Evolutionary conservation across 2,329 filamentous ascomycete genomes (phyloP), one percentile per base, ranked within the genome.

Genomic region (Hortaea sp.): DNA sequence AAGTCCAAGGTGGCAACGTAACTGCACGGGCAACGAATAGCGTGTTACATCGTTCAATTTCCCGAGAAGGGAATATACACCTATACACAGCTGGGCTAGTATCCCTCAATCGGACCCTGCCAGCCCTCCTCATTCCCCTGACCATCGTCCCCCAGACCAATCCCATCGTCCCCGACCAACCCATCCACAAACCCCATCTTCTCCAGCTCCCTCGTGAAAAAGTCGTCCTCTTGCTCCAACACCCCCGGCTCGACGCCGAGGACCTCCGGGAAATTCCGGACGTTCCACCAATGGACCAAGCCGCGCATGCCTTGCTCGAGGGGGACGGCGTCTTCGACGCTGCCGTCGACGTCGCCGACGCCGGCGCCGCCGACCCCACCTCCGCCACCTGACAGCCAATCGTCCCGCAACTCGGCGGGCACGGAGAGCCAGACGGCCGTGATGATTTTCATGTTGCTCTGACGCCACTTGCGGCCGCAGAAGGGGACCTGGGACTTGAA

Each of bases 401-500:
- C 92, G 61, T 98, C 92, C 29, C 90, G 78, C 40, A 98, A 74
- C 64, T 97, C 90, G 0, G 90, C 90, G 6, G 88, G 78, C 61
- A 90, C 95, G 68, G 95, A 87, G 42, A 98, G 74, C 66, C 95
- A 98, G 1, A 98, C 87, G 3, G 89, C 88, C 0, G 92, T 98
- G 62, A 98, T 98, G 60, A 97, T 89, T 46, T 90, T 85, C 92
- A 98, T 98, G 66, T 98, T 97, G 57, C 82, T 82, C 69, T 97
- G 92, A 10, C 92, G 82, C 92, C 92, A 98, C 70, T 98, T 98
- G 39, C 92, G 83, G 20, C 92, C 90, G 66, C 90, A 97, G 72
- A 95, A 98, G 1, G 92, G 92, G 4, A 98, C 92, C 66, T 98
- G 92, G 50, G 88, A 92, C 68, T 98, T 98, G 81, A 97, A 97